A percentile compares a stretch with the other conserved stretches of the same genome.
Evolutionary conservation across 164 flowering plant species (phyloP).

Genomic region (Magnolia kwangsiensis): DNA sequence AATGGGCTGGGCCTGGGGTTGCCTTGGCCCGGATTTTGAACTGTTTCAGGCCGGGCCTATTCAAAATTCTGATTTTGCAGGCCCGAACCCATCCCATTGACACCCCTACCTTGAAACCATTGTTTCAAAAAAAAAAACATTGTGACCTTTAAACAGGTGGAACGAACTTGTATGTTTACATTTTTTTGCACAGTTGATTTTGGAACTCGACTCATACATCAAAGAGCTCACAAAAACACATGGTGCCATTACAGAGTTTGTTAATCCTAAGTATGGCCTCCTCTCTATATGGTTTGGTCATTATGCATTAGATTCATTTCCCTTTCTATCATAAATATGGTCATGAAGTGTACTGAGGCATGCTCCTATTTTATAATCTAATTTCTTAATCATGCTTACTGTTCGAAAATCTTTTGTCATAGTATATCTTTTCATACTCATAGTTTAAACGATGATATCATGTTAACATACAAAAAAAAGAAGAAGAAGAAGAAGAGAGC

Average conservation of each 20-base stretch:
- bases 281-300: neutral
- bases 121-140: too few species aligned
- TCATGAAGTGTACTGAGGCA: neutral
- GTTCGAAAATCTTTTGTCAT: neutral
- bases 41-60: too few species aligned
- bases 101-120: too few species aligned
- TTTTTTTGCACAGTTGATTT: conserved; percentile 59
- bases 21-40: too few species aligned
- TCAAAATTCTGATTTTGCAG: too few species aligned
- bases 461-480: neutral
- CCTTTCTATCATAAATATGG: neutral
- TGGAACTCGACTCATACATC: conserved; percentile 79
- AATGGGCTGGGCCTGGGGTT: too few species aligned
- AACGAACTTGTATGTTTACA: neutral
- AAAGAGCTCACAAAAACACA: conserved; percentile 79
- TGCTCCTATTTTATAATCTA: neutral
- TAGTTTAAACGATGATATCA: neutral
- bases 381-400: neutral
- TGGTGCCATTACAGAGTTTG: conserved; percentile 94
- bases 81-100: too few species aligned
- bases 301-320: too few species aligned
- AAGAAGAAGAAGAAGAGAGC: neutral
- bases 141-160: neutral
- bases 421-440: neutral
- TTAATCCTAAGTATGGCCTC: conserved; percentile 82